Base-by-base conservation (phyloP, 2,329 filamentous ascomycete genomes). In the Claviceps monticola region DNA sequence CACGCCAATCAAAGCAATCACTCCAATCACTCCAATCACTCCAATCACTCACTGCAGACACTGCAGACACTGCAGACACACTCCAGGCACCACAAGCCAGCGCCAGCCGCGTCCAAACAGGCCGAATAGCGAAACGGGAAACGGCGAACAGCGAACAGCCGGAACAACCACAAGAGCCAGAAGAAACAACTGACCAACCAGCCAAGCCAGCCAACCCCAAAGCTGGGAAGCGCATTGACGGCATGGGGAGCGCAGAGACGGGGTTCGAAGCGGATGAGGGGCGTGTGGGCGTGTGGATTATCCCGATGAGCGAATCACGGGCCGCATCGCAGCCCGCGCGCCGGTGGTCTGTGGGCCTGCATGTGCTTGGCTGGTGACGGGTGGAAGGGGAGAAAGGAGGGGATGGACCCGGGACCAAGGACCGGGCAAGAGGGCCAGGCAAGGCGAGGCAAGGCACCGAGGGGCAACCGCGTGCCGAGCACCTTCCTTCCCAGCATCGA, bases 381-480 rank as follows among this genome's bases (percentile, higher is more conserved):
- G 38, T 19, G 49, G 16, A 6, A 21, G 9, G 19, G 39, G 41
- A 43, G 41, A 41, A n/a, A 17, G 47, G 39, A 34, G 29, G 48
- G n/a, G 39, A 49, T 49, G 52, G 49, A 51, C 52, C 49, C 46
- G 42, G 49, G 52, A 49, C 52, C 49, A 54, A 48, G 52, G 52
- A 47, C 37, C 50, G 44, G 45, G 42, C 49, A 46, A 16, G 46
- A 36, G 49, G 14, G 19, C 29, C 29, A 50, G 48, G 48, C 38
- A 49, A 51, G 29, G 38, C 26, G 19, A 36, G 49, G 39, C 39
- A 29, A 41, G 49, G 41, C 49, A 38, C 14, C 23, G 41, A 37
- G n/a, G 19, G 48, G 39, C 14, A n/a, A 43, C 3, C 5, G 36
- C 17, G 26, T 16, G 19, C 36, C 19, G 14, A 43, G 41, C 42